Evolutionary conservation across 129 eudicot species (phyloP), one percentile per base, ranked within the genome.

Genomic region (Tagetes patula): DNA sequence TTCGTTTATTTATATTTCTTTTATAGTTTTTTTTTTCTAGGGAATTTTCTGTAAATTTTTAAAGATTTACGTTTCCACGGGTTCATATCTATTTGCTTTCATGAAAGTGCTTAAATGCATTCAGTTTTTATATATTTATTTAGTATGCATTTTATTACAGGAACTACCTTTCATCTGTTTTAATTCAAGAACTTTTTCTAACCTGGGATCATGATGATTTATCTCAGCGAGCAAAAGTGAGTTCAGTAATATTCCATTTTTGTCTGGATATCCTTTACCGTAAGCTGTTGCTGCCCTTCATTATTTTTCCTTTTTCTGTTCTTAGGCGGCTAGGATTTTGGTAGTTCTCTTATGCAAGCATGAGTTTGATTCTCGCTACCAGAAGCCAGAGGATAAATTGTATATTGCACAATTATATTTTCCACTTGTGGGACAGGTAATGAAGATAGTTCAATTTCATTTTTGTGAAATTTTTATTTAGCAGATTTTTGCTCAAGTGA

Each of bases 121-220:
- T 71, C 27, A 20, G 27, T 20, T 20, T 20, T 20, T 20, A 20
- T 20, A 20, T 20, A 20, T 20, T 82, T 69, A 78, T 34, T 3
- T 55, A 39, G 8, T 71, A 41, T 11, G 60, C 33, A 11, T 75
- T 41, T 48, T 55, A 66, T 76, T 58, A 48, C 97, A 94, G 99
- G 85, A 94, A 94, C 81, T 94, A 94, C 75, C 97, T 94, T 81
- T 91, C 99, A 54, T 94, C 97, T 60, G 90, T 94, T 53, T 84
- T 94, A 66, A 86, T 94, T 55, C 99, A 94, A 87, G 99, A 94
- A 77, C 86, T 94, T 71, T 94, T 94, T 80, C 92, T 94, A 62
- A 94, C 99, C 4, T 88, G 96, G 91, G 99, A 94, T 74, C 99
- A 94, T 67, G 99, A 94, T 79, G 99, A 94, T 81, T 71, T 86